Evolutionary conservation across 805 yeast species (phyloP), one percentile per base, ranked within the genome.

Genomic region (Saccharomycopsis selenospora): DNA sequence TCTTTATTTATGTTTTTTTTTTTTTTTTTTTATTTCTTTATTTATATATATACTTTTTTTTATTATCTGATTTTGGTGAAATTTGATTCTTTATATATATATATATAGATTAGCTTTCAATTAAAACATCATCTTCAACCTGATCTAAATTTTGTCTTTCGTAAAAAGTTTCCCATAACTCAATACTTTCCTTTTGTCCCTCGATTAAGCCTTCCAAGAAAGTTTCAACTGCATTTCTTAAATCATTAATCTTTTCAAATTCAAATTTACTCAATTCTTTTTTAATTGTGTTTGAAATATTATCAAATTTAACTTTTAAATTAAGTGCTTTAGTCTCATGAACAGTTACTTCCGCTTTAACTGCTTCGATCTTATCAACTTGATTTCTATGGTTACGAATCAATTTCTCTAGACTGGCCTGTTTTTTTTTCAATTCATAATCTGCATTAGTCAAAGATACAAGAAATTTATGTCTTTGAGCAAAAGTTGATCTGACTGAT

Each of bases 121-220:
- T 23, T 23, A 11, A 11, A n/a, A 40, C 24, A 23, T 42, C 43
- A 23, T 50, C 54, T n/a, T n/a, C n/a, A 13, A 48, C 49, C 25
- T 47, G 48, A 27, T 47, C 55, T 25, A 53, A 28, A 17, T 50
- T 45, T 20, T 53, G 50, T 46, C 51, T 69, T 45, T 82, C 86
- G 60, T 88, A 89, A 61, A 91, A 93, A 0, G 89, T 80, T 62
- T 85, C 93, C 87, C 91, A 85, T n/a, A 82, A 63, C 60, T 85
- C 95, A 51, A 85, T 85, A 27, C 84, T 80, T 62, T 89, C 96
- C 66, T 93, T 93, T 65, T 93, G 99, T 27, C 89, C 75, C 65
- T 93, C 99, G 47, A 90, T 85, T 22, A 93, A 77, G 46, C 93
- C 79, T 64, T 93, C 98, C 61, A 95, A 75, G 59, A 81, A 90